phyloP scores from a whole-genome alignment of 2,329 filamentous ascomycete species.

The Teratosphaeria destructans region DNA sequence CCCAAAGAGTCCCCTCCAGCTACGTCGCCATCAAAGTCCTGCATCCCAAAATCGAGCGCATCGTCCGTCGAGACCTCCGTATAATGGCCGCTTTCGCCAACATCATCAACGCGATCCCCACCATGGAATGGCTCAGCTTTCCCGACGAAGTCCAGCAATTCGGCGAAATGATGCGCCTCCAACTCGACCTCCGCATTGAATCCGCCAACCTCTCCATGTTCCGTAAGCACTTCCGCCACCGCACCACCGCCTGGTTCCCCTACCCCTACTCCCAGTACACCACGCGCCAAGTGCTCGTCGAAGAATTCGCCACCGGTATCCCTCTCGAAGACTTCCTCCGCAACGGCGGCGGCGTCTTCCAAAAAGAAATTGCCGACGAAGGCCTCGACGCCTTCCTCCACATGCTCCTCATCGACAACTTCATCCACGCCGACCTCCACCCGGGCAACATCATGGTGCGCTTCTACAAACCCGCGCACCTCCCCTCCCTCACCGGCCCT shows the following conservation, averaged over 20 bases:
- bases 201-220: constrained; percentile 82
- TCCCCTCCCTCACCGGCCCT: constrained; percentile 8
- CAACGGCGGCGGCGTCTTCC: constrained; percentile 83
- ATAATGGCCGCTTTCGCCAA: constrained; percentile 93
- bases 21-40: constrained; percentile 96
- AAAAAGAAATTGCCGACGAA: constrained; percentile 88
- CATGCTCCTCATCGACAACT: constrained; percentile 96
- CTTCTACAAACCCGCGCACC: constrained; percentile 66
- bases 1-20: constrained; percentile 72
- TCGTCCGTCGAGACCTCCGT: constrained; percentile 76
- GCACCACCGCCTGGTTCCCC: constrained; percentile 92
- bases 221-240: constrained; percentile 77
- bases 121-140: constrained; percentile 93
- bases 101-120: constrained; percentile 75
- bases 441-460: constrained; percentile 99
- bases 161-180: constrained; percentile 97
- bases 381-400: constrained; percentile 90
- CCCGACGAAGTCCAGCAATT: constrained; percentile 92
- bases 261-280: constrained; percentile 89
- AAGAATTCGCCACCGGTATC: constrained; percentile 93
- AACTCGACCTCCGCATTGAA: constrained; percentile 90
- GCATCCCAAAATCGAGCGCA: constrained; percentile 81
- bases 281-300: constrained; percentile 81
- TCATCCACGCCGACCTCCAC: constrained; percentile 91
- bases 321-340: constrained; percentile 83